Conservation (phyloP, 1,139 yeast genomes). For the Suhomyces guaymorum region DNA sequence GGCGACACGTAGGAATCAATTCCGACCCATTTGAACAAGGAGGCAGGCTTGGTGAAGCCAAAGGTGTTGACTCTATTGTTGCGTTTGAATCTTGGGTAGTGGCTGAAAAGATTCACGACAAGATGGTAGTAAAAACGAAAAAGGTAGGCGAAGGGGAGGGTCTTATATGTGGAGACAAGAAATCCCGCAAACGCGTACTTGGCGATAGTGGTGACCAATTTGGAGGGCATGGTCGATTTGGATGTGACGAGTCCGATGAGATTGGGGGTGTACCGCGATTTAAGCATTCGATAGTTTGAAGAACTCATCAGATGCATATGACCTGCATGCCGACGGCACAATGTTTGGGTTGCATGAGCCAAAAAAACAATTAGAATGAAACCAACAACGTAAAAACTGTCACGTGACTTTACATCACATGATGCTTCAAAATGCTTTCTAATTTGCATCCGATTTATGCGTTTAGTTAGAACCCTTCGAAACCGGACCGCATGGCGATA, state of each 20-base stretch:
- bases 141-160: slow-evolving; percentile 69
- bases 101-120: slow-evolving; percentile 40
- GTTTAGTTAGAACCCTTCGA: no score
- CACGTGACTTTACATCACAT: no score
- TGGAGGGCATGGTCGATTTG: neutral
- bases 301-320: no score
- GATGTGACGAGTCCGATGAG: neutral
- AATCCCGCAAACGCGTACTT: slow-evolving; percentile 12
- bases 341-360: no score
- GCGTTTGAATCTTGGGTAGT: slow-evolving; percentile 25
- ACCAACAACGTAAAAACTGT: no score
- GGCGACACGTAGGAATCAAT: slow-evolving; percentile 66
- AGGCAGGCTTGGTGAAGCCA: slow-evolving; percentile 29
- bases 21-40: slow-evolving; percentile 47
- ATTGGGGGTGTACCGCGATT: no score
- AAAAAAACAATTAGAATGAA: no score
- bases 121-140: slow-evolving; percentile 58
- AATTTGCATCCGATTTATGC: no score
- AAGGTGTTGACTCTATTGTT: slow-evolving; percentile 35
- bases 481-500: no score
- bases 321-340: no score
- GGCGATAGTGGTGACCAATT: neutral
- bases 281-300: no score
- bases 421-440: no score
- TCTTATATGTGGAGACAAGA: slow-evolving; percentile 46